Conservation (phyloP, 2,329 filamentous ascomycete species). For the Dryadomyces quercivorus region DNA sequence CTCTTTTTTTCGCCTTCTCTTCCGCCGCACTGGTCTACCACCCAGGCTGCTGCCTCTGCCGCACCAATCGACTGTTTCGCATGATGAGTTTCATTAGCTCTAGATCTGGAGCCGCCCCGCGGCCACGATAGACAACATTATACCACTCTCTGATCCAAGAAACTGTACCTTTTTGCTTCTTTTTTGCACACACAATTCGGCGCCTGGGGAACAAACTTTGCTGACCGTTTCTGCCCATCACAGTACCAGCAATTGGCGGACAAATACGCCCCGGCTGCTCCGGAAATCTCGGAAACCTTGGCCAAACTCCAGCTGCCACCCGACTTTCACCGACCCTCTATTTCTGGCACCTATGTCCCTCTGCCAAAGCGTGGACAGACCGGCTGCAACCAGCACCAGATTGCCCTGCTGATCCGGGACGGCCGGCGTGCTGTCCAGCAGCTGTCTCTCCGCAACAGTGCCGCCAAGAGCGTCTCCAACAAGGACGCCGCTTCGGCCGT, state of each 20-base stretch:
- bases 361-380: slow-evolving; percentile 35
- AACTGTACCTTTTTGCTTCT: neutral
- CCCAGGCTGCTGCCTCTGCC: too few relatives aligned
- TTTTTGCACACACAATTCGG: slow-evolving; percentile 3
- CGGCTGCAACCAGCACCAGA: slow-evolving; percentile 39
- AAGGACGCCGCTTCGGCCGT: slow-evolving; percentile 34
- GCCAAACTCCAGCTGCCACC: slow-evolving; percentile 54
- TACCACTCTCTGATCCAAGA: slow-evolving; percentile 28
- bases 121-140: slow-evolving; percentile 48
- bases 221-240: slow-evolving; percentile 8
- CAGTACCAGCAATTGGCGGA: slow-evolving; percentile 55
- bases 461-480: slow-evolving; percentile 22
- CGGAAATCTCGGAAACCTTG: slow-evolving; percentile 55
- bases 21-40: neutral
- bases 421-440: slow-evolving; percentile 46
- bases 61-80: slow-evolving; percentile 14
- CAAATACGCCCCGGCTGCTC: slow-evolving; percentile 52
- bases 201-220: neutral
- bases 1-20: slow-evolving; percentile 5
- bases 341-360: slow-evolving; percentile 40
- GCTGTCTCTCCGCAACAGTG: slow-evolving; percentile 27
- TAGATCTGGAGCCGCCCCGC: slow-evolving; percentile 64
- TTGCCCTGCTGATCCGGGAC: slow-evolving; percentile 52
- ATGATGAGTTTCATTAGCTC: slow-evolving; percentile 54
- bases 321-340: slow-evolving; percentile 31